Evolutionary conservation across 345 rosid species (phyloP).

Genomic region (Hibiscus trionum): DNA sequence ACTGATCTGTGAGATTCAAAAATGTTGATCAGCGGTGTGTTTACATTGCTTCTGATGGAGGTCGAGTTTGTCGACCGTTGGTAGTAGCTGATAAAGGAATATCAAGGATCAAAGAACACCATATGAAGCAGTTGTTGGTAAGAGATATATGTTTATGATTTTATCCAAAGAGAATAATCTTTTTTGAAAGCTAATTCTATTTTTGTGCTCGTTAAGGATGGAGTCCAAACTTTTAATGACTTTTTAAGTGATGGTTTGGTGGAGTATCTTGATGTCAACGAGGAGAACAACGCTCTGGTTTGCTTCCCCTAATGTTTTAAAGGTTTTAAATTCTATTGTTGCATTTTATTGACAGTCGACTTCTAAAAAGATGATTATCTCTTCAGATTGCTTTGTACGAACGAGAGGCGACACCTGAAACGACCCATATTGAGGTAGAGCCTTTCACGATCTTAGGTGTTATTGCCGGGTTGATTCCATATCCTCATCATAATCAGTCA

Average conservation of each 20-base stretch:
- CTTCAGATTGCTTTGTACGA: conserved; percentile 87
- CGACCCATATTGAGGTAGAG: conserved; percentile 93
- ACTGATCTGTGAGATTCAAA: not conserved
- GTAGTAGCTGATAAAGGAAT: conserved; percentile 90
- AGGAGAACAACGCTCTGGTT: conserved; percentile 95
- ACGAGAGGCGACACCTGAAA: conserved; percentile 56
- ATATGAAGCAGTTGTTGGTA: conserved; percentile 87
- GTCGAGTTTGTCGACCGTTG: conserved; percentile 96
- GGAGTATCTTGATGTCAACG: conserved; percentile 95
- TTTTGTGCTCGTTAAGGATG: conserved; percentile 49
- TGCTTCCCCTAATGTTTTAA: conserved; percentile 20
- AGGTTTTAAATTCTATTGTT: conserved; percentile 2
- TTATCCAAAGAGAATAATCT: conserved; percentile 8
- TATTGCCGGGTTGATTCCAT: conserved; percentile 90
- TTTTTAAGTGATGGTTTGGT: conserved; percentile 85
- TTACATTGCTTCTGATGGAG: conserved; percentile 97
- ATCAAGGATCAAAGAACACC: conserved; percentile 80
- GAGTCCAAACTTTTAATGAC: conserved; percentile 77
- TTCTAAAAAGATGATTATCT: conserved; percentile 11
- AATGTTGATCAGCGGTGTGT: conserved; percentile 55
- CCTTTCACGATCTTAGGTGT: conserved; percentile 97
- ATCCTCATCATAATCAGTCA: conserved; percentile 97
- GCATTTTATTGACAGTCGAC: conserved; percentile 5
- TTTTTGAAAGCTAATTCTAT: conserved; percentile 14
- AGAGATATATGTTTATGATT: conserved; percentile 19